Evolutionary conservation across 805 yeast species (phyloP).

Genomic region (Teunomyces pallodes): DNA sequence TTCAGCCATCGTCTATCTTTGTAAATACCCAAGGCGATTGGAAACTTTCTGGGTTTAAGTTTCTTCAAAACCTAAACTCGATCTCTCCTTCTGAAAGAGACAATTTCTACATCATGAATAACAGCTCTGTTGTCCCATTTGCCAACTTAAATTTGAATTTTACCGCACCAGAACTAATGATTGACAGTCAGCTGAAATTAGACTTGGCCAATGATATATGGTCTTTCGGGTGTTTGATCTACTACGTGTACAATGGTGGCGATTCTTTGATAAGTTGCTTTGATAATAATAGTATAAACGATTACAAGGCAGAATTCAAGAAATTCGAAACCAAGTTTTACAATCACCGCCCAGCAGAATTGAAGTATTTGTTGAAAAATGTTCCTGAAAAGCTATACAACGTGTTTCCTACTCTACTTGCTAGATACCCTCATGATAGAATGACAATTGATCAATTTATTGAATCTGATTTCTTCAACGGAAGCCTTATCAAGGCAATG

Average conservation of each 20-base stretch:
- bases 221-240: slow-evolving; percentile 76
- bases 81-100: slow-evolving; percentile 44
- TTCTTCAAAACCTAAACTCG: slow-evolving; percentile 49
- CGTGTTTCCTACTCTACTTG: slow-evolving; percentile 52
- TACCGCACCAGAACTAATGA: slow-evolving; percentile 79
- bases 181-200: slow-evolving; percentile 49
- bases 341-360: slow-evolving; percentile 33
- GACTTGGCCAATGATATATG: slow-evolving; percentile 76
- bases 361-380: slow-evolving; percentile 46
- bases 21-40: slow-evolving; percentile 88
- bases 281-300: slow-evolving; percentile 51
- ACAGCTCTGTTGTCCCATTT: slow-evolving; percentile 78
- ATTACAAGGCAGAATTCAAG: slow-evolving; percentile 55
- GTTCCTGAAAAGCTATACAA: slow-evolving; percentile 58
- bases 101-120: slow-evolving; percentile 66
- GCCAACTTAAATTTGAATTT: slow-evolving; percentile 69
- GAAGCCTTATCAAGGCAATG: slow-evolving; percentile 76
- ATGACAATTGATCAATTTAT: slow-evolving; percentile 63
- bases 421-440: slow-evolving; percentile 57
- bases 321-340: slow-evolving; percentile 47
- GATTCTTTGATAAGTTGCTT: slow-evolving; percentile 42
- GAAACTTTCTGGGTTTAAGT: slow-evolving; percentile 77
- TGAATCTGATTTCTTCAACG: slow-evolving; percentile 74
- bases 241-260: slow-evolving; percentile 60
- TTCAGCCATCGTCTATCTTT: slow-evolving; percentile 74